A percentile compares a stretch with the other conserved stretches of the same genome.
Evolutionary conservation across 2,329 filamentous ascomycete genomes (phyloP).

Genomic region (Fusarium piperis): DNA sequence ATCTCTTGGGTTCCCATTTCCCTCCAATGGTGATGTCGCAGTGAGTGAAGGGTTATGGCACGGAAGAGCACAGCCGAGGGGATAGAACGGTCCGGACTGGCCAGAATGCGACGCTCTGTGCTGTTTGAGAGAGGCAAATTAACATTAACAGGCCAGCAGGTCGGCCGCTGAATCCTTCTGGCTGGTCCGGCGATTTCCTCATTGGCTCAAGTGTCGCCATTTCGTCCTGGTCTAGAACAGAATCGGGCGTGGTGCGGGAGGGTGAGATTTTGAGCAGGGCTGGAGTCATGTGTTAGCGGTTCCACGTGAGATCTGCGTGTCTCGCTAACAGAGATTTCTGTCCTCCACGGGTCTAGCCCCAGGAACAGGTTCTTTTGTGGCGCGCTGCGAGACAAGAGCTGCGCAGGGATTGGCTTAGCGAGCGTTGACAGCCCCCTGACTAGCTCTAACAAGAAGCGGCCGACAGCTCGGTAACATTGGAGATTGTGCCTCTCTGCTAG

Average conservation of each 20-base stretch:
- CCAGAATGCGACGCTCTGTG: background rate
- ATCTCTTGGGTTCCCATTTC: background rate
- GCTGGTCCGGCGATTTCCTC: slow-evolving; percentile 30
- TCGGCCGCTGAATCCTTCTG: slow-evolving; percentile 2
- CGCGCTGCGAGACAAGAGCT: slow-evolving; percentile 4
- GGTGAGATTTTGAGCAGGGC: background rate
- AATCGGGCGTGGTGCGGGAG: background rate
- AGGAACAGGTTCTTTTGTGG: slow-evolving; percentile 25
- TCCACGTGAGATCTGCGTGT: accelerated
- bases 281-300: background rate
- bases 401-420: background rate
- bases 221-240: slow-evolving; percentile 21
- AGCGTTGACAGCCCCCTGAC: slow-evolving; percentile 16
- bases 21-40: background rate
- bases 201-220: slow-evolving; percentile 14
- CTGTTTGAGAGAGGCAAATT: background rate
- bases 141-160: background rate
- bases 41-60: background rate
- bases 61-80: background rate
- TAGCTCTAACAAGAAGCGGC: slow-evolving; percentile 23
- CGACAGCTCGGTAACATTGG: background rate
- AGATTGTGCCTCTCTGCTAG: background rate
- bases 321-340: slow-evolving; percentile 6
- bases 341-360: background rate
- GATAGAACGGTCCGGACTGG: background rate